Percentiles rank a stretch among this genome's conserved stretches.
Conservation (phyloP, 164 flowering plant species). For the Magnolia changhungtana region DNA sequence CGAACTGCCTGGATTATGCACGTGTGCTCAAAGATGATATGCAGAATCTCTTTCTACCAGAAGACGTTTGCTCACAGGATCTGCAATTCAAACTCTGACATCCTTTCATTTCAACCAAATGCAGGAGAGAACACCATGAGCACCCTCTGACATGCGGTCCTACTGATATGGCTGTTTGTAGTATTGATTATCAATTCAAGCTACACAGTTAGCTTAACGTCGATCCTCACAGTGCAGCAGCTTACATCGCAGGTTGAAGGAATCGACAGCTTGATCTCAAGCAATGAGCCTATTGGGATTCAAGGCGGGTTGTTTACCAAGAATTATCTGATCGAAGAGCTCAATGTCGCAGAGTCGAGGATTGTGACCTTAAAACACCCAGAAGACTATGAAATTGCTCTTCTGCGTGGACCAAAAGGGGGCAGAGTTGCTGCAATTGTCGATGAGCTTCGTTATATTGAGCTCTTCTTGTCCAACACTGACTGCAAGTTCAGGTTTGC, state of each 20-base stretch:
- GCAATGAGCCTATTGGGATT: constrained; percentile 62
- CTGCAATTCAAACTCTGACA: background rate
- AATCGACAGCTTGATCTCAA: constrained; percentile 63
- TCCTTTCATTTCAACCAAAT: constrained; percentile 13
- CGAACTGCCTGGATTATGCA: background rate
- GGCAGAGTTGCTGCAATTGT: constrained; percentile 93
- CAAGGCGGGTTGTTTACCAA: constrained; percentile 84
- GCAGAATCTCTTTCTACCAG: background rate
- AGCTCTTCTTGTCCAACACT: constrained; percentile 52
- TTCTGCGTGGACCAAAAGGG: constrained; percentile 48
- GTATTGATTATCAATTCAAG: constrained; percentile 90
- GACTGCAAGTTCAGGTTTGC: constrained; percentile 60
- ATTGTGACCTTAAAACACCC: constrained; percentile 32
- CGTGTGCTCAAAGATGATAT: background rate
- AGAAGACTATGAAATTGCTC: constrained; percentile 48
- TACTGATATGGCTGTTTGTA: constrained; percentile 87
- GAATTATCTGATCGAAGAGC: constrained; percentile 64
- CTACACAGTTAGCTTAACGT: constrained; percentile 95
- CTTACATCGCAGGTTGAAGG: constrained; percentile 69
- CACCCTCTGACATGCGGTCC: constrained; percentile 73
- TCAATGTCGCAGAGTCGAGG: constrained; percentile 60
- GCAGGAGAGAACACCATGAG: constrained; percentile 89
- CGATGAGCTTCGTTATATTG: constrained; percentile 85
- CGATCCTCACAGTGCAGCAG: constrained; percentile 92
- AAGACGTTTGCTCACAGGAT: too few relatives aligned